Percentiles rank a stretch among this genome's conserved stretches.
Conservation (phyloP, 106 monocot genomes). For the Alisma plantagoaquatica region DNA sequence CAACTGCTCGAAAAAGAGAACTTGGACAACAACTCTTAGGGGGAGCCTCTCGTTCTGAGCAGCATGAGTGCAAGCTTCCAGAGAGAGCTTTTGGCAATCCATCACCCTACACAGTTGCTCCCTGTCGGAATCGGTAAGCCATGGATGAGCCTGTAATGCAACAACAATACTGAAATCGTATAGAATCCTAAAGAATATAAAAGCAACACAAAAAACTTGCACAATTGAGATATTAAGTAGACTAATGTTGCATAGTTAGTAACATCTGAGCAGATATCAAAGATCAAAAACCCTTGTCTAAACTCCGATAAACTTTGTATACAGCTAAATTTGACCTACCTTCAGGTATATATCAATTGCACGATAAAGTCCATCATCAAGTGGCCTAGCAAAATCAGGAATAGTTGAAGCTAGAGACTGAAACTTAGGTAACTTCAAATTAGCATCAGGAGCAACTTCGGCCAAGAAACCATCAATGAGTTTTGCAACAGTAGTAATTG, state of each 20-base stretch:
- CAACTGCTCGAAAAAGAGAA: constrained; percentile 83
- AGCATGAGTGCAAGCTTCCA: constrained; percentile 71
- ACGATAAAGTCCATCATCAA: constrained; percentile 43
- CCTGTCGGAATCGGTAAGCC: constrained; percentile 36
- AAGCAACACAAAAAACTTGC: too few species aligned
- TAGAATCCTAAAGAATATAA: too few species aligned
- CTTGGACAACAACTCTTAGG: constrained; percentile 54
- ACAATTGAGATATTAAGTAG: too few species aligned
- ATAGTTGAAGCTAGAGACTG: constrained; percentile 22
- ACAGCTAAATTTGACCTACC: too few species aligned
- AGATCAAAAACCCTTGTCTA: too few species aligned
- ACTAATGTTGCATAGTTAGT: too few species aligned
- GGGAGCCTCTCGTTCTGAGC: constrained; percentile 77
- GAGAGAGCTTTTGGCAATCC: constrained; percentile 76
- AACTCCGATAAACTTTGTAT: too few species aligned
- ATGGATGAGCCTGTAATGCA: constrained; percentile 51
- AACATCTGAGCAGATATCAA: too few species aligned
- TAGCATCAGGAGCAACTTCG: constrained; percentile 41
- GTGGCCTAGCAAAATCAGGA: constrained; percentile 25
- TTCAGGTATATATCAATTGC: constrained; percentile 49
- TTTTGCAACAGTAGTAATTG: constrained; percentile 16
- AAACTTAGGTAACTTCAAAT: constrained; percentile 33
- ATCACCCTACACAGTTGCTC: constrained; percentile 62
- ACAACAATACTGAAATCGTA: too few species aligned
- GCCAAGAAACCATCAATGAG: constrained; percentile 34